Percentiles rank a stretch among this genome's conserved stretches.
These are phyloP conservation scores for Pleodorina starrii DNA, from an alignment of 139 green algal genomes.

Conservation along the genomic window DNA sequence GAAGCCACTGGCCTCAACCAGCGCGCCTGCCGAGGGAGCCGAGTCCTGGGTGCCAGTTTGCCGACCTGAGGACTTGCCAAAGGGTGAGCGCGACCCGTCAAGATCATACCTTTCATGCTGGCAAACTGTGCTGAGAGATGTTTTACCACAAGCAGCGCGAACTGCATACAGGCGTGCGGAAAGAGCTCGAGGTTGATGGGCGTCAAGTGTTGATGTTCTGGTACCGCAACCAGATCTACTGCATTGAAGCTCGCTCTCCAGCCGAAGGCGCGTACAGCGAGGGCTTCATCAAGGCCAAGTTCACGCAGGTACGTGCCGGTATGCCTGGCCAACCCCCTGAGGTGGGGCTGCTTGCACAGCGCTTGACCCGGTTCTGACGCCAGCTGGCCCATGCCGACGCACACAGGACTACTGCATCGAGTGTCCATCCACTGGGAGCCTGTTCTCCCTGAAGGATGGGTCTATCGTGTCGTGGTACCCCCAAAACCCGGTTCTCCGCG, in stretches of 20 bases:
- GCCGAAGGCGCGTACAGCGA: constrained; percentile 97
- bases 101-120: too few relatives aligned
- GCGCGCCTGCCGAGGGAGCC: not conserved
- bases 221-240: constrained; percentile 96
- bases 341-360: too few relatives aligned
- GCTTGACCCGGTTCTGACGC: too few relatives aligned
- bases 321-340: too few relatives aligned
- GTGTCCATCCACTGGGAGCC: constrained; percentile 90
- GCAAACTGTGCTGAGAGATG: too few relatives aligned
- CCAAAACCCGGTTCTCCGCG: constrained; percentile 89
- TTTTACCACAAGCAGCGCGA: too few relatives aligned
- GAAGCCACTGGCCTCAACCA: constrained; percentile 8
- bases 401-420: constrained; percentile 90
- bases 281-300: constrained; percentile 94
- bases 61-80: constrained; percentile 88
- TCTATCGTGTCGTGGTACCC: constrained; percentile 95
- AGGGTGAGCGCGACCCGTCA: constrained; percentile 80
- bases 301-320: constrained; percentile 92
- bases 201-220: constrained; percentile 95
- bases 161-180: constrained; percentile 84
- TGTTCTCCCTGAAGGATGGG: constrained; percentile 95
- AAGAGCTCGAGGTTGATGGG: constrained; percentile 88
- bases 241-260: constrained; percentile 93
- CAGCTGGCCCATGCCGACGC: too few relatives aligned
- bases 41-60: constrained; percentile 83